Evolutionary conservation across 768 basidiomycete species (phyloP).

Genomic region (Suillus occidentalis): DNA sequence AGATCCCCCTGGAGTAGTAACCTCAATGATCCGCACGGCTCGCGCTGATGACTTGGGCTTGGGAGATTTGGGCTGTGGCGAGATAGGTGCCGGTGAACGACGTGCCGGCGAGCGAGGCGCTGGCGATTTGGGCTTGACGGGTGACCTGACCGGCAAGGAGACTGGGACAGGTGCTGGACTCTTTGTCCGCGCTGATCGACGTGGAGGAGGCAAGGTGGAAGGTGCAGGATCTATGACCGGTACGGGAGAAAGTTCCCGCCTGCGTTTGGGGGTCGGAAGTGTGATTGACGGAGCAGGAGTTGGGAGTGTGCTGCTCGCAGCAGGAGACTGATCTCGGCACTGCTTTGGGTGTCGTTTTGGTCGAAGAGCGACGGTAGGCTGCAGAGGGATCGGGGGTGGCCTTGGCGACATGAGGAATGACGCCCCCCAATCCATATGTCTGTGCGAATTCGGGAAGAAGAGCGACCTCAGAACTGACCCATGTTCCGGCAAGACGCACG

Average conservation of each 20-base stretch:
- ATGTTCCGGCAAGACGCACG: constrained; percentile 85
- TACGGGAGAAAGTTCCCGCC: constrained; percentile 58
- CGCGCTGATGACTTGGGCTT: constrained; percentile 23
- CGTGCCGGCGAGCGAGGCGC: constrained; percentile 35
- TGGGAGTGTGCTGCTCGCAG: constrained; percentile 29
- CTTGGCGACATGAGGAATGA: constrained; percentile 65
- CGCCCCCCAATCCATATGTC: constrained; percentile 58
- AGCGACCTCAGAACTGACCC: constrained; percentile 73
- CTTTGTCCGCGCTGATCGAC: constrained; percentile 44
- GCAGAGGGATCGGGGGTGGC: constrained; percentile 77
- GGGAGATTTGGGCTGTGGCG: constrained; percentile 38
- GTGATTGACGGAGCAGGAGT: constrained; percentile 38
- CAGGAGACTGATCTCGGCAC: constrained; percentile 29
- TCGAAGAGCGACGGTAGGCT: constrained; percentile 73
- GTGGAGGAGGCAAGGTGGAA: constrained; percentile 38
- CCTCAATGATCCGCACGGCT: constrained; percentile 28
- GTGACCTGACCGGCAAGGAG: constrained; percentile 7
- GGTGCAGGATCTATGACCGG: constrained; percentile 17
- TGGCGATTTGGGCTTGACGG: constrained; percentile 28
- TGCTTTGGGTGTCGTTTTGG: constrained; percentile 35
- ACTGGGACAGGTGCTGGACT: constrained; percentile 36
- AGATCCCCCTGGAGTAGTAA: constrained; percentile 50
- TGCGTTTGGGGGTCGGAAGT: constrained; percentile 57
- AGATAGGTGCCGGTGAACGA: constrained; percentile 29
- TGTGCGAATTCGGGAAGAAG: constrained; percentile 55